Percentiles rank a stretch among this genome's conserved stretches.
These are phyloP conservation scores for Leccinum cinnamomeum DNA, from an alignment of 1,284 basidiomycete species.

Conservation along the genomic window DNA sequence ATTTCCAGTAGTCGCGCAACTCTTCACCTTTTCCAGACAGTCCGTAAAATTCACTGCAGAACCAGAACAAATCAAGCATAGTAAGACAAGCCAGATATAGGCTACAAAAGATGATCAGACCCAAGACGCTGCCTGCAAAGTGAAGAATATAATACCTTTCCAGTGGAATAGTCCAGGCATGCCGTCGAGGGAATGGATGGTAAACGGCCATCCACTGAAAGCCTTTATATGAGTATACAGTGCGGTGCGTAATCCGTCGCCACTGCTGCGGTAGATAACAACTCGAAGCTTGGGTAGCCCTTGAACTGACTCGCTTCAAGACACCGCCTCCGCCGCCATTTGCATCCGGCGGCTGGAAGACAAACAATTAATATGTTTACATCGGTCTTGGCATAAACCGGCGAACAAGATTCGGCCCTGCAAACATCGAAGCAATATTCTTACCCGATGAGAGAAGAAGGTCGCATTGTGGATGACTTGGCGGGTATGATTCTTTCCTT, in stretches of 20 bases:
- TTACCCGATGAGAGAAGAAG: not conserved
- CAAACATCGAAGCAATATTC: not conserved
- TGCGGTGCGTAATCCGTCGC: not conserved
- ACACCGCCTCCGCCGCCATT: not conserved
- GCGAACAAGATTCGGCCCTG: not conserved
- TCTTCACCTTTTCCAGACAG: slow-evolving; percentile 9
- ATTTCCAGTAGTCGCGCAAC: slow-evolving; percentile 7
- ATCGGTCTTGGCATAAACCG: not conserved
- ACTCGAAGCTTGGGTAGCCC: not conserved
- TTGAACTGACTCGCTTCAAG: not conserved
- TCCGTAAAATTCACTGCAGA: slow-evolving; percentile 11
- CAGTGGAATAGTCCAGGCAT: not conserved
- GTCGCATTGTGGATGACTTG: not conserved
- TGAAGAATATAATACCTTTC: slow-evolving; percentile 13
- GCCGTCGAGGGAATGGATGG: not conserved
- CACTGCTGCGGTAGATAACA: not conserved
- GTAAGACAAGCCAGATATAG: not conserved
- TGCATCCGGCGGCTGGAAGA: not conserved
- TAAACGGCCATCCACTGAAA: not conserved
- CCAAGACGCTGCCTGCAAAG: slow-evolving; percentile 1
- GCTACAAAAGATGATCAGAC: slow-evolving; percentile 4
- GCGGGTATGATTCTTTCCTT: not conserved
- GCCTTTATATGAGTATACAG: not conserved
- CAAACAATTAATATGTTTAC: not conserved
- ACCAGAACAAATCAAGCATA: not conserved